These are phyloP conservation scores for Geoglossum glabrum DNA, from an alignment of 495 filamentous ascomycete genomes.

Conservation along the genomic window DNA sequence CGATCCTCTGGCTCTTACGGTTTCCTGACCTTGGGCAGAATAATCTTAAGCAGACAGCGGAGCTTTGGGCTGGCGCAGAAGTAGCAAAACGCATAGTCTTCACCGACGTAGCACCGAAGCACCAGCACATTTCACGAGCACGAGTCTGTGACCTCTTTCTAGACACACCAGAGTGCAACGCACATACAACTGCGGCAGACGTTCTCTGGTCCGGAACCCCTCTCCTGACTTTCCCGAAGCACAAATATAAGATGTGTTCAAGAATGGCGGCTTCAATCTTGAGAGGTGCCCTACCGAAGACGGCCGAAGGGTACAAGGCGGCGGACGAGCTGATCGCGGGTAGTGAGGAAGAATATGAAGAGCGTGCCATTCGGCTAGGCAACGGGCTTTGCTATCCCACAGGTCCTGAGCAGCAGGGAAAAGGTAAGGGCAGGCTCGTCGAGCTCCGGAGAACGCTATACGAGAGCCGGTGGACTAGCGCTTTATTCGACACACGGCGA, in stretches of 20 bases:
- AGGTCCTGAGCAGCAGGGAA: slow-evolving; percentile 18
- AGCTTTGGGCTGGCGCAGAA: slow-evolving; percentile 63
- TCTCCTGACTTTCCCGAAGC: slow-evolving; percentile 79
- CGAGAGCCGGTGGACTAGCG: slow-evolving; percentile 59
- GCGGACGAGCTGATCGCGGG: slow-evolving; percentile 55
- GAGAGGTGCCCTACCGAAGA: slow-evolving; percentile 63
- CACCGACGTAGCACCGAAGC: slow-evolving; percentile 91
- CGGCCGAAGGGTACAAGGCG: slow-evolving; percentile 41
- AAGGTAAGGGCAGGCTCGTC: slow-evolving; percentile 43
- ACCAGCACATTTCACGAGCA: slow-evolving; percentile 81
- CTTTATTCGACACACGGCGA: slow-evolving; percentile 74
- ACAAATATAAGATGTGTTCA: slow-evolving; percentile 97
- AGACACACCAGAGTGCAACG: slow-evolving; percentile 96
- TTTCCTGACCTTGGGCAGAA: slow-evolving; percentile 88
- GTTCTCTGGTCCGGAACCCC: slow-evolving; percentile 92
- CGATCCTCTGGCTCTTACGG: slow-evolving; percentile 85
- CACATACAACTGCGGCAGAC: slow-evolving; percentile 93
- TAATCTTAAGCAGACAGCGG: slow-evolving; percentile 62
- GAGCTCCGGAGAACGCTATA: slow-evolving; percentile 66
- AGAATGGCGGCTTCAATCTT: slow-evolving; percentile 93
- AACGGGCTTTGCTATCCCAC: slow-evolving; percentile 40
- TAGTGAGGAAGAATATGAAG: slow-evolving; percentile 66
- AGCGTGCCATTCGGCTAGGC: slow-evolving; percentile 55
- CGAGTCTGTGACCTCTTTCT: slow-evolving; percentile 86
- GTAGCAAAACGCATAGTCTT: slow-evolving; percentile 88